Percentiles rank a stretch among this genome's conserved stretches.
These are phyloP conservation scores for Helotiales sp. DNA, from an alignment of 2,329 filamentous ascomycete genomes.

Conservation along the genomic window DNA sequence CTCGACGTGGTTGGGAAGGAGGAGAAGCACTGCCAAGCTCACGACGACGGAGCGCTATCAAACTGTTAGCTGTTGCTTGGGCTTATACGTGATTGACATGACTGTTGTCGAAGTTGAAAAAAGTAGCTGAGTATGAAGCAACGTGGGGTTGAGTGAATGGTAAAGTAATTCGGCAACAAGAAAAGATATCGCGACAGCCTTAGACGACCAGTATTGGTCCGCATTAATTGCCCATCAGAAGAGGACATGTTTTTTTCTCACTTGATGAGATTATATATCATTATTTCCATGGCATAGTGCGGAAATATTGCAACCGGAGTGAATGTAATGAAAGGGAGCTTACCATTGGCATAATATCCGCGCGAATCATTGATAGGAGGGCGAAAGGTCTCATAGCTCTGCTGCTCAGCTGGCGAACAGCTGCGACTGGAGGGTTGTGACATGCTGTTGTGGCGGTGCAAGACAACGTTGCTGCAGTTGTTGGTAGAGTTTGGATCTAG, in stretches of 20 bases:
- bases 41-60: not conserved
- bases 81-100: not conserved
- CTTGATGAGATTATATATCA: too few relatives aligned
- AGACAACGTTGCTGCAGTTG: not conserved
- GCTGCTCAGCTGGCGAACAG: not conserved
- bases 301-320: too few relatives aligned
- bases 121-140: not conserved
- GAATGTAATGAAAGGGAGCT: not conserved
- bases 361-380: conserved; percentile 6
- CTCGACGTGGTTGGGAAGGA: not conserved
- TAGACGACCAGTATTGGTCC: not conserved
- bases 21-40: not conserved
- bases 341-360: conserved; percentile 22
- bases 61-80: not conserved
- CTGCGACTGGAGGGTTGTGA: not conserved
- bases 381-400: not conserved
- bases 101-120: not conserved
- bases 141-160: not conserved
- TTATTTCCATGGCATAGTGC: too few relatives aligned
- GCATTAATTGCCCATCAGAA: too few relatives aligned
- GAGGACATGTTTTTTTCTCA: too few relatives aligned
- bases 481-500: not conserved
- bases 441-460: too few relatives aligned
- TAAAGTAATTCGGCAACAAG: not conserved
- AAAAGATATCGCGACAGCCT: not conserved